Conservation (phyloP, 352 stramenopile genomes). For the Phytopythium chamaehyphon region DNA sequence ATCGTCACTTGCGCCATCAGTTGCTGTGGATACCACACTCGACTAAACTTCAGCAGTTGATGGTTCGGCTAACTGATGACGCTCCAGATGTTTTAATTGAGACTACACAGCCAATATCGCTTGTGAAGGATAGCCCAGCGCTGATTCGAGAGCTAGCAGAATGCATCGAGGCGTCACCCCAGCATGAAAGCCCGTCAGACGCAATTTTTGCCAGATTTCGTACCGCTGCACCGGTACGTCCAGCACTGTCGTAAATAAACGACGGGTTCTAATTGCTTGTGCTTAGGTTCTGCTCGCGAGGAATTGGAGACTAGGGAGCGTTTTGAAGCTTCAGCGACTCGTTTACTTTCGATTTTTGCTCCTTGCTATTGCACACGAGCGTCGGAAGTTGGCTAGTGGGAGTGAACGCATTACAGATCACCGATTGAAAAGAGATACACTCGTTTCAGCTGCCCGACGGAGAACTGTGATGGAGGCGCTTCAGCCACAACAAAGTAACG, state of each 20-base stretch:
- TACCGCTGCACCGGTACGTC: conserved; percentile 30
- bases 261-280: not conserved
- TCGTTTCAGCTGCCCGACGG: conserved; percentile 3
- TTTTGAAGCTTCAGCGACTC: conserved; percentile 48
- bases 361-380: conserved; percentile 25
- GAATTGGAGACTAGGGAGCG: conserved; percentile 32
- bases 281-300: conserved; percentile 30
- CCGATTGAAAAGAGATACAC: conserved; percentile 6
- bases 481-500: not conserved
- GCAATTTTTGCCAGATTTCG: conserved; percentile 14
- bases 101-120: too few relatives aligned
- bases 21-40: conserved; percentile 39
- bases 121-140: not conserved
- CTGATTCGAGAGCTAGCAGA: conserved; percentile 11
- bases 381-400: not conserved
- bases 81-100: too few relatives aligned
- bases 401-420: not conserved
- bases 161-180: conserved; percentile 1
- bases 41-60: conserved; percentile 27
- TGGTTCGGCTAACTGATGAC: conserved; percentile 31
- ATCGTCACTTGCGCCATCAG: conserved; percentile 43
- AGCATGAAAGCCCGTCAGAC: not conserved
- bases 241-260: too few relatives aligned
- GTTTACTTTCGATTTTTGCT: conserved; percentile 57
- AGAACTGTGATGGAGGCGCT: not conserved